Percentiles rank a stretch among this genome's conserved stretches.
Conservation (phyloP, 352 stramenopile species). For the Plasmopara muralis region DNA sequence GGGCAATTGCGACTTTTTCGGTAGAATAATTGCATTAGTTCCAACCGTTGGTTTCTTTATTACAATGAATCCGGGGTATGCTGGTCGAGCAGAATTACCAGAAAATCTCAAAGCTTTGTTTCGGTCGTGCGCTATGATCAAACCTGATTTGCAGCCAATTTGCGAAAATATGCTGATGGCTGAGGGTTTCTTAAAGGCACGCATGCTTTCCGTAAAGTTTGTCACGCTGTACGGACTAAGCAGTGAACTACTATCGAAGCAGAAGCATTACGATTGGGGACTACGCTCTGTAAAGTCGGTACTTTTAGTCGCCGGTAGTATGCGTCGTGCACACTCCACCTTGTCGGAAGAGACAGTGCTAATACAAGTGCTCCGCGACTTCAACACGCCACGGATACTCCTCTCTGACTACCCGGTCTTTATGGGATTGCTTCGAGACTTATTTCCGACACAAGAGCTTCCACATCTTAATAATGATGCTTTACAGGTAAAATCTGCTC, state of each 20-base stretch:
- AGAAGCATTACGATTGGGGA: slow-evolving; percentile 94
- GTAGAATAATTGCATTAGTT: slow-evolving; percentile 75
- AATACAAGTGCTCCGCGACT: slow-evolving; percentile 94
- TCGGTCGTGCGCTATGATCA: slow-evolving; percentile 89
- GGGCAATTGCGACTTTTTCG: slow-evolving; percentile 87
- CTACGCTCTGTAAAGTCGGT: slow-evolving; percentile 94
- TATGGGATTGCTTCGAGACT: slow-evolving; percentile 88
- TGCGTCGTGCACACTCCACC: slow-evolving; percentile 83
- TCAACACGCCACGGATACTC: slow-evolving; percentile 93
- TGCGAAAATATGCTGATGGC: slow-evolving; percentile 95
- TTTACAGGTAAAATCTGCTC: slow-evolving; percentile 37
- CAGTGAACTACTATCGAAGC: slow-evolving; percentile 78
- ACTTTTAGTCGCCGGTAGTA: slow-evolving; percentile 89
- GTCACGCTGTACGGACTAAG: slow-evolving; percentile 88
- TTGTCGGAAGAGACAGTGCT: slow-evolving; percentile 88
- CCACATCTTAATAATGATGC: slow-evolving; percentile 34
- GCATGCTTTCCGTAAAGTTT: slow-evolving; percentile 82
- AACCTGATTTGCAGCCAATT: slow-evolving; percentile 87
- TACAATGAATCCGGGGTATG: slow-evolving; percentile 93
- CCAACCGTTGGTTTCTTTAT: slow-evolving; percentile 90
- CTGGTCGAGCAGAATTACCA: slow-evolving; percentile 85
- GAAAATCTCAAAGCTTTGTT: slow-evolving; percentile 93
- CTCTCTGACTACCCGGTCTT: slow-evolving; percentile 92
- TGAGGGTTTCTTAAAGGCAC: slow-evolving; percentile 86
- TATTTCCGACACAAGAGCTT: slow-evolving; percentile 80